Percentiles rank a stretch among this genome's conserved stretches.
phyloP scores from a whole-genome alignment of 2,329 filamentous ascomycete genomes.

The Xylariaceae sp. region DNA sequence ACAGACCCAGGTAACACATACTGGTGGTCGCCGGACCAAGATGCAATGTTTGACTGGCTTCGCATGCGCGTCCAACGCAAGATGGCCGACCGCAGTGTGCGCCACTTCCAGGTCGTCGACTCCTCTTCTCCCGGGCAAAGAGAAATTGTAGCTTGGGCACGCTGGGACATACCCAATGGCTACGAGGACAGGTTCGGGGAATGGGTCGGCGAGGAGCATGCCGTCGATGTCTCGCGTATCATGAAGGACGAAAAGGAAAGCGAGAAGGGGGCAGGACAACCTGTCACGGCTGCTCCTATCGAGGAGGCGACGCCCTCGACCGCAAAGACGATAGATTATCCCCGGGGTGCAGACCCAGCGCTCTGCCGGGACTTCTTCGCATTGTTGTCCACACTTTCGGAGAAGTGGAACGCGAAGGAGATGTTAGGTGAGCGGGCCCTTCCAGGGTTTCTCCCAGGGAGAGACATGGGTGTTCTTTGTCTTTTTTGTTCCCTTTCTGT shows the following conservation, averaged over 20 bases:
- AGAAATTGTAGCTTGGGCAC: conserved; percentile 39
- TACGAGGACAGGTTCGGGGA: conserved; percentile 35
- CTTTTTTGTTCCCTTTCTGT: background rate
- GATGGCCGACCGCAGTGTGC: conserved; percentile 37
- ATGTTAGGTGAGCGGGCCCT: conserved; percentile 42
- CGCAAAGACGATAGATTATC: conserved; percentile 26
- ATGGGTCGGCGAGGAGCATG: conserved; percentile 19
- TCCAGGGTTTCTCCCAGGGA: background rate
- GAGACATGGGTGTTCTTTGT: background rate
- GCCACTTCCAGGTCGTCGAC: conserved; percentile 44
- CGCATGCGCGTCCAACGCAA: conserved; percentile 34
- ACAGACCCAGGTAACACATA: conserved; percentile 34
- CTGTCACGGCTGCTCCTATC: conserved; percentile 19
- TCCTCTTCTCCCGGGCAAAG: background rate
- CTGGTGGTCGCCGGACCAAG: conserved; percentile 39
- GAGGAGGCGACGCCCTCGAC: conserved; percentile 16
- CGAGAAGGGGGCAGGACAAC: conserved; percentile 10
- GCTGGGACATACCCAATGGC: conserved; percentile 44
- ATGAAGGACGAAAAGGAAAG: conserved; percentile 10
- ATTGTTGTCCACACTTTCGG: conserved; percentile 32
- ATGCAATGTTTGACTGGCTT: conserved; percentile 40
- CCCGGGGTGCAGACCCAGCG: conserved; percentile 40
- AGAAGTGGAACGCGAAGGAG: conserved; percentile 40
- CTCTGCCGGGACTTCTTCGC: conserved; percentile 40
- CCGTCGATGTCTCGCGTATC: conserved; percentile 23